phyloP scores from a whole-genome alignment of 2,329 filamentous ascomycete species.

The Chrysosporium queenslandicum region DNA sequence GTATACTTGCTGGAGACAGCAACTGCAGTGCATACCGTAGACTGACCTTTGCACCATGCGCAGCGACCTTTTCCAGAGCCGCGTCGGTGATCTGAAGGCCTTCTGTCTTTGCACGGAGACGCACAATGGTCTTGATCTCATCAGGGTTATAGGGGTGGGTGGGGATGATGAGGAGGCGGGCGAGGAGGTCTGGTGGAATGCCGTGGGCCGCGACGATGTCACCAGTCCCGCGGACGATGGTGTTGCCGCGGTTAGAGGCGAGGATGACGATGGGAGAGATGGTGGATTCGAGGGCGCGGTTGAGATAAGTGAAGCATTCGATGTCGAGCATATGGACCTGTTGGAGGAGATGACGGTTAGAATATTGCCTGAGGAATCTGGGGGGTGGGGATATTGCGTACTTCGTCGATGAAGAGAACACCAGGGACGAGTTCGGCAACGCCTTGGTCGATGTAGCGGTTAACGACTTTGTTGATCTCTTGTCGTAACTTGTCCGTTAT shows the following conservation, averaged over 20 bases:
- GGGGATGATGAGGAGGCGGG: slow-evolving; percentile 88
- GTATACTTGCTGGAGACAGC: slow-evolving; percentile 78
- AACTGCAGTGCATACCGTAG: slow-evolving; percentile 88
- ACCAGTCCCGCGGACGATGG: slow-evolving; percentile 79
- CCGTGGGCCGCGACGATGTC: slow-evolving; percentile 76
- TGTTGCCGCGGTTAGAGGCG: slow-evolving; percentile 91
- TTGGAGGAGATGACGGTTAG: slow-evolving; percentile 15
- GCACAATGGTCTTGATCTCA: slow-evolving; percentile 88
- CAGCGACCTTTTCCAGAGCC: slow-evolving; percentile 76
- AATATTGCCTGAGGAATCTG: not conserved
- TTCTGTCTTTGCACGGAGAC: slow-evolving; percentile 73
- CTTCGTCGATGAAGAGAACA: slow-evolving; percentile 97
- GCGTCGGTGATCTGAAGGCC: slow-evolving; percentile 66
- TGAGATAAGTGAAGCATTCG: slow-evolving; percentile 98
- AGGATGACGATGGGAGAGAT: slow-evolving; percentile 96
- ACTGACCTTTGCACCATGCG: slow-evolving; percentile 79
- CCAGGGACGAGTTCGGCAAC: slow-evolving; percentile 96
- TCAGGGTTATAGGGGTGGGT: slow-evolving; percentile 79
- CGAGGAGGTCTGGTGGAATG: slow-evolving; percentile 85
- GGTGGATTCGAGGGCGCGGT: slow-evolving; percentile 88
- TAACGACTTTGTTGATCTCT: slow-evolving; percentile 99
- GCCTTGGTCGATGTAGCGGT: slow-evolving; percentile 96
- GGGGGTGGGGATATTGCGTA: slow-evolving; percentile 34
- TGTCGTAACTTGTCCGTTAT: slow-evolving; percentile 93
- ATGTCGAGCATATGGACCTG: slow-evolving; percentile 99